Evolutionary conservation across 2,329 filamentous ascomycete species (phyloP).

Genomic region (Arthroderma sp.): DNA sequence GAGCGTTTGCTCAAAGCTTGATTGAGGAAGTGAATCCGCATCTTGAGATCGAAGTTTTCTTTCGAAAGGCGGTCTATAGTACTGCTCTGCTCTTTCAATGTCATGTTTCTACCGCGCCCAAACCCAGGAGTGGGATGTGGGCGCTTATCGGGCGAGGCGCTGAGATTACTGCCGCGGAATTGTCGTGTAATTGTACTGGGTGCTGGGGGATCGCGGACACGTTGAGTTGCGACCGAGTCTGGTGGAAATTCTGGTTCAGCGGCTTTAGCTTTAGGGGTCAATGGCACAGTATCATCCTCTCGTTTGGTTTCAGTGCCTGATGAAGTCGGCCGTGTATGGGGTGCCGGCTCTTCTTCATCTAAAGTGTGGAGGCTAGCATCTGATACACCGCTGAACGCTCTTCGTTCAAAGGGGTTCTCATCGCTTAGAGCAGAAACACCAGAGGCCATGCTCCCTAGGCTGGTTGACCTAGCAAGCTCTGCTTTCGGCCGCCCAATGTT

Average conservation of each 20-base stretch:
- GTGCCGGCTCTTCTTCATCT: conserved; percentile 43
- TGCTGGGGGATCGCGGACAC: conserved; percentile 79
- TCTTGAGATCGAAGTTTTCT: conserved; percentile 94
- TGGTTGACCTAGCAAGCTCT: conserved; percentile 60
- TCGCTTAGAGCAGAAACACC: conserved; percentile 47
- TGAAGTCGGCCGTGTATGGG: conserved; percentile 25
- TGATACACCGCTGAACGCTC: conserved; percentile 25
- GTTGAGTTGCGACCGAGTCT: conserved; percentile 77
- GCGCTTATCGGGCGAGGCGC: conserved; percentile 46
- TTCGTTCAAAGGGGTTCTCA: conserved; percentile 32
- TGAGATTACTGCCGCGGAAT: conserved; percentile 55
- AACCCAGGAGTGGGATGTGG: conserved; percentile 35
- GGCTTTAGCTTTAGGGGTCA: conserved; percentile 57
- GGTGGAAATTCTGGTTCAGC: conserved; percentile 51
- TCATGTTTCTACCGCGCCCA: conserved; percentile 54
- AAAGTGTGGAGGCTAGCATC: conserved; percentile 43
- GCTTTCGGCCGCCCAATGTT: conserved; percentile 28
- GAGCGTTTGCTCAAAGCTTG: conserved; percentile 86
- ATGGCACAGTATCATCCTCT: conserved; percentile 36
- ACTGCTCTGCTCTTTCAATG: conserved; percentile 91
- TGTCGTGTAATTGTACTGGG: conserved; percentile 78
- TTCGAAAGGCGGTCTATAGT: conserved; percentile 94
- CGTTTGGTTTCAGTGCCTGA: conserved; percentile 22
- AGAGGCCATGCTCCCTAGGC: conserved; percentile 79
- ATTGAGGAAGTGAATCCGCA: conserved; percentile 94